Evolutionary conservation across 768 basidiomycete species (phyloP), one percentile per base, ranked within the genome.

Genomic region (Boletellus ananas): DNA sequence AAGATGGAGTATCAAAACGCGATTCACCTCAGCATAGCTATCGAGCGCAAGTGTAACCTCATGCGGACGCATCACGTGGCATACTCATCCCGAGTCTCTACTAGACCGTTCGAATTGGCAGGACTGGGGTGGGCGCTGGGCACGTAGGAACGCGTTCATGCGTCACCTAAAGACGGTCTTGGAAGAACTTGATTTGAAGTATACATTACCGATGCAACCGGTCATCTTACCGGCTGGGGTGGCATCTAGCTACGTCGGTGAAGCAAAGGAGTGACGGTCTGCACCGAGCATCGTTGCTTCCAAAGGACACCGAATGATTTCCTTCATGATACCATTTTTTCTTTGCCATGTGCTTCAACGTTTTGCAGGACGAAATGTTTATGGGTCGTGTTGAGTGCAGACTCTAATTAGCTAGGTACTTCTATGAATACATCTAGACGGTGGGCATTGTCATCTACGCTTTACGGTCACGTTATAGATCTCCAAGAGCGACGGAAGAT

Each of bases 91-190:
- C 37, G 39, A 36, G 17, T 14, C 34, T 43, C 50, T 29, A 25
- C 40, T 49, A 86, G 85, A 90, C 67, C 81, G 85, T 45, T 77
- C 83, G 34, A 89, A 88, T 61, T 91, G 88, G 89, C 89, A 90
- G 62, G 87, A 90, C 61, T 91, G 88, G 88, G 87, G 85, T 42
- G 89, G 80, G 17, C 74, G 87, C 50, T 89, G 85, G 87, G 73
- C 71, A 8, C 82, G 87, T 40, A 82, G 88, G 54, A 90, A 80
- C 11, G 72, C 69, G 20, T 87, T 90, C 66, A 90, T 90, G 88
- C 79, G 83, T 34, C 66, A 84, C 57, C 73, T 91, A 41, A 89
- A 87, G 69, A 77, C 71, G 5, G 62, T 83, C 13, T 70, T 90
- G 45, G 87, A 90, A 64, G 87, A 88, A 29, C 78, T 91, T 43